Percentiles rank a stretch among this genome's conserved stretches.
Evolutionary conservation across 2,329 filamentous ascomycete genomes (phyloP).

Genomic region (Daldinia eschscholtzii): DNA sequence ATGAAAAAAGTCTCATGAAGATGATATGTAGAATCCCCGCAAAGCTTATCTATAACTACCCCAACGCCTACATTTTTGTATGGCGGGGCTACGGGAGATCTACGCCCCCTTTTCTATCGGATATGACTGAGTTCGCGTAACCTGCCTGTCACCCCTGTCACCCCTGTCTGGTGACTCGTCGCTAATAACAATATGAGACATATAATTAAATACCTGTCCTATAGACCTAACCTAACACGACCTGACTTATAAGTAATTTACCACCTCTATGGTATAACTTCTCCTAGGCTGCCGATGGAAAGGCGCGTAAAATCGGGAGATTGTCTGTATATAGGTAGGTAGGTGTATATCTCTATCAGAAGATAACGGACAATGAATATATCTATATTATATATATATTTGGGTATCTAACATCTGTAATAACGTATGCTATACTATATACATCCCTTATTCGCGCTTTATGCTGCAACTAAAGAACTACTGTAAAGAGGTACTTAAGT

Average conservation of each 20-base stretch:
- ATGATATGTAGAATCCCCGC: not conserved
- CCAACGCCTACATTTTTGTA: not conserved
- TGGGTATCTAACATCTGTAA: conserved; percentile 39
- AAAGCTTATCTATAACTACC: conserved; percentile 1
- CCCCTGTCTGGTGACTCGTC: not conserved
- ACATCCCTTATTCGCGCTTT: not conserved
- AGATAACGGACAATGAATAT: not conserved
- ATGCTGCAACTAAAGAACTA: conserved; percentile 1
- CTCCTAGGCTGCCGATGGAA: not conserved
- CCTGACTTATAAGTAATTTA: not conserved
- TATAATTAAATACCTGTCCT: not conserved
- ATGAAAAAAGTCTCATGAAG: not conserved
- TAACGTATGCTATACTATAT: conserved; percentile 14
- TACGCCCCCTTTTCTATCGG: not conserved
- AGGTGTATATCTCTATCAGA: not conserved
- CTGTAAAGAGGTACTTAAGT: not conserved
- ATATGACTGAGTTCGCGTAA: not conserved
- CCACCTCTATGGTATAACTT: not conserved
- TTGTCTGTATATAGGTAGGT: not conserved
- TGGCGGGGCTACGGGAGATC: conserved; percentile 7
- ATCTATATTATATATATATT: conserved; percentile 34
- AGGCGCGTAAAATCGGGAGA: not conserved
- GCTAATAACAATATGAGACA: not conserved
- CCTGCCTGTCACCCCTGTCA: not conserved
- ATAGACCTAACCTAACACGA: not conserved